These are phyloP conservation scores for Yarrowia sp. DNA, from an alignment of 805 yeast species.

Conservation along the genomic window DNA sequence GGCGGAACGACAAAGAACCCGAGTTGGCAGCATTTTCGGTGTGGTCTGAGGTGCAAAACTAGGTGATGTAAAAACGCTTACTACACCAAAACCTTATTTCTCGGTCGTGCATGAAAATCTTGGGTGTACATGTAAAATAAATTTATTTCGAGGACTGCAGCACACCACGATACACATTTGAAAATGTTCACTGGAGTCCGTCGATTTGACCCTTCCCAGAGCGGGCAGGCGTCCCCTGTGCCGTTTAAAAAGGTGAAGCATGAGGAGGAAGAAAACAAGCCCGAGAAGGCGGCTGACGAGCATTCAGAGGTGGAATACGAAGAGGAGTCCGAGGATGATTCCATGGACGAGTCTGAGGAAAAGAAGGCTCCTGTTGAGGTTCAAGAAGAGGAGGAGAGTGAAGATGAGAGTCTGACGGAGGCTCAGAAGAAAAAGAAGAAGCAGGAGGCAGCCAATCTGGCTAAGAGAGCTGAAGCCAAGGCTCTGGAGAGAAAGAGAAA, in stretches of 20 bases:
- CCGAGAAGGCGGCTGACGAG: background rate
- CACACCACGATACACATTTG: background rate
- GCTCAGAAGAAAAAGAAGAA: constrained; percentile 14
- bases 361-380: constrained; percentile 1
- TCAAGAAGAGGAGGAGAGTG: constrained; percentile 20
- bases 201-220: constrained; percentile 35
- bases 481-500: constrained; percentile 26
- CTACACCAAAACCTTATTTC: constrained; percentile 13
- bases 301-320: constrained; percentile 1
- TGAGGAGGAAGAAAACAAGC: constrained; percentile 7
- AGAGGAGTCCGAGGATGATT: constrained; percentile 20
- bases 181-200: constrained; percentile 35
- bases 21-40: constrained; percentile 33
- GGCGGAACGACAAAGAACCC: constrained; percentile 50
- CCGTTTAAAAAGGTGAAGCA: constrained; percentile 36
- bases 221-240: background rate
- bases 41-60: constrained; percentile 18
- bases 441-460: constrained; percentile 30
- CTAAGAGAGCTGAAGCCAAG: constrained; percentile 13
- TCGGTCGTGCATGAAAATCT: constrained; percentile 22
- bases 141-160: constrained; percentile 20
- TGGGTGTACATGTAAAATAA: constrained; percentile 8
- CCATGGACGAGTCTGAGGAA: constrained; percentile 13
- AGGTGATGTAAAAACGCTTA: constrained; percentile 32
- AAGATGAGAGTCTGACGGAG: constrained; percentile 4